These are phyloP conservation scores for Taiozyma sp. DNA, from an alignment of 1,139 yeast genomes.

Conservation along the genomic window DNA sequence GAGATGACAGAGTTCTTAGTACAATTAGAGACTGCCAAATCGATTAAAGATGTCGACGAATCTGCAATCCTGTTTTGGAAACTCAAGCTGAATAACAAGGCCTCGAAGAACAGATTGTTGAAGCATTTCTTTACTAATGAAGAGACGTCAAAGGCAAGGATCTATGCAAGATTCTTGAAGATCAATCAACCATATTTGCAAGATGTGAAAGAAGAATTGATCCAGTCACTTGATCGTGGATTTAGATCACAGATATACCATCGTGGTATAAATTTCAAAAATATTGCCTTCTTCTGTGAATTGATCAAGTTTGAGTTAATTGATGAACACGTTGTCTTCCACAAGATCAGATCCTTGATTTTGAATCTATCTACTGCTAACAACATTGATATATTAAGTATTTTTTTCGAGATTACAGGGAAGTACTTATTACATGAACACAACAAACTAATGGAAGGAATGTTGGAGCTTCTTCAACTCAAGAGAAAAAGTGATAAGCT, in stretches of 20 bases:
- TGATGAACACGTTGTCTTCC: slow-evolving; percentile 68
- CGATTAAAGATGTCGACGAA: slow-evolving; percentile 49
- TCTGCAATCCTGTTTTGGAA: slow-evolving; percentile 52
- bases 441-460: slow-evolving; percentile 51
- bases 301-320: slow-evolving; percentile 70
- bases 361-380: slow-evolving; percentile 45
- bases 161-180: slow-evolving; percentile 64
- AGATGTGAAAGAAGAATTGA: slow-evolving; percentile 50
- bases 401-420: slow-evolving; percentile 73
- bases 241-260: slow-evolving; percentile 56
- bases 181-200: slow-evolving; percentile 44
- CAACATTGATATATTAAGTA: slow-evolving; percentile 59
- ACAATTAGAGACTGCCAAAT: slow-evolving; percentile 39
- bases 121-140: slow-evolving; percentile 46
- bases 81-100: slow-evolving; percentile 57
- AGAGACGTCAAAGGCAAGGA: slow-evolving; percentile 38
- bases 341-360: slow-evolving; percentile 56
- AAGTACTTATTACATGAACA: slow-evolving; percentile 59
- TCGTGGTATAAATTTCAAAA: slow-evolving; percentile 46
- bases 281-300: slow-evolving; percentile 64
- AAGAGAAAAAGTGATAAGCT: slow-evolving; percentile 47
- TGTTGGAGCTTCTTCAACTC: slow-evolving; percentile 51
- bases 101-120: slow-evolving; percentile 58
- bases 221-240: slow-evolving; percentile 51
- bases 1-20: slow-evolving; percentile 39